Evolutionary conservation across 306 rosid genomes (phyloP), one percentile per base, ranked within the genome.

Genomic region (Senna siamea): DNA sequence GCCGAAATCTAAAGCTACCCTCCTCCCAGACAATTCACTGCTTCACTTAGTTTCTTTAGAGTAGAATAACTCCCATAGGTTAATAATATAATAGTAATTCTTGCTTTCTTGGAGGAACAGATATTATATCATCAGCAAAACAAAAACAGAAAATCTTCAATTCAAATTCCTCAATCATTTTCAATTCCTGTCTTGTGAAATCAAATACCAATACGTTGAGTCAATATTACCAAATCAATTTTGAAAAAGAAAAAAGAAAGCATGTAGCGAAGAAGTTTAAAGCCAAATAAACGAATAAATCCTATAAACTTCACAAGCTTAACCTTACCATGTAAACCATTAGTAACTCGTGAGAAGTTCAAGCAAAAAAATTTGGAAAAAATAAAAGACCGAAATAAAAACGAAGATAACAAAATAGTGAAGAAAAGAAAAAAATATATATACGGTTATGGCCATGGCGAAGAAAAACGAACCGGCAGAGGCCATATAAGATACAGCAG

Each of bases 401-500:
- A n/a, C n/a, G n/a, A n/a, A n/a, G n/a, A n/a, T n/a, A n/a, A n/a
- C n/a, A n/a, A n/a, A n/a, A n/a, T n/a, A n/a, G n/a, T n/a, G n/a
- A n/a, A n/a, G n/a, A n/a, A n/a, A n/a, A n/a, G n/a, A n/a, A n/a
- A n/a, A n/a, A n/a, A n/a, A n/a, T n/a, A n/a, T n/a, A n/a, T n/a
- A n/a, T n/a, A n/a, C n/a, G n/a, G n/a, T n/a, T n/a, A n/a, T n/a
- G n/a, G n/a, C n/a, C n/a, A n/a, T n/a, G n/a, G n/a, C n/a, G n/a
- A n/a, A n/a, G n/a, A n/a, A n/a, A 26, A 63, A 80, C n/a, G 10
- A 78, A 88, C 93, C 92, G 34, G 92, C 84, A 18, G 89, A 79
- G 37, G 77, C 78, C 97, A 92, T 92, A 48, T 92, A 92, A 13
- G 92, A 89, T 52, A 82, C 17, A 70, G 97, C 93, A 59, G 87